Conservation (phyloP, 2,329 filamentous ascomycete species). For the Stachybotrys echinatus region DNA sequence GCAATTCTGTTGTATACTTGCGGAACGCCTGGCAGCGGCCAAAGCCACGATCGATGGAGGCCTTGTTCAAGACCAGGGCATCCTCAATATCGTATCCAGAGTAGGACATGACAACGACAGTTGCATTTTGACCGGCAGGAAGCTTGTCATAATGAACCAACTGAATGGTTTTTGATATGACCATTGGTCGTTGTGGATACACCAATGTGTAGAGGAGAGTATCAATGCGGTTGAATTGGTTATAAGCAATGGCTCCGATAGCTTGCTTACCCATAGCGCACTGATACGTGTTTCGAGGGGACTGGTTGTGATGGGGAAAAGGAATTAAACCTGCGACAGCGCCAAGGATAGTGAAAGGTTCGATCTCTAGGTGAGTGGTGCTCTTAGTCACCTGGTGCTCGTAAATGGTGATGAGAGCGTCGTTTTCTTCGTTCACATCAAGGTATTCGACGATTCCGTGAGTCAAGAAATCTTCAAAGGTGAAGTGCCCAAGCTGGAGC, state of each 20-base stretch:
- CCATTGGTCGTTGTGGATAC: constrained; percentile 95
- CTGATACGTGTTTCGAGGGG: constrained; percentile 96
- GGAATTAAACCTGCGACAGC: constrained; percentile 95
- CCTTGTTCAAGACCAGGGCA: constrained; percentile 93
- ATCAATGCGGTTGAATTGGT: constrained; percentile 95
- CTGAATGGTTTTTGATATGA: constrained; percentile 95
- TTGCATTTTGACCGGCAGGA: constrained; percentile 93
- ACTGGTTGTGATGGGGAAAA: constrained; percentile 98
- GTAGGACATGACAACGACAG: constrained; percentile 98
- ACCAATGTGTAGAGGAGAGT: constrained; percentile 95
- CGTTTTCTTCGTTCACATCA: constrained; percentile 97
- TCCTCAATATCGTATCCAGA: constrained; percentile 99
- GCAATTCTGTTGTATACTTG: constrained; percentile 82
- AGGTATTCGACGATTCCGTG: constrained; percentile 92
- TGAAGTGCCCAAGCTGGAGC: constrained; percentile 75
- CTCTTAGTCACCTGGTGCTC: constrained; percentile 76
- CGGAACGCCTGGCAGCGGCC: constrained; percentile 97
- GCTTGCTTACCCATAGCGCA: constrained; percentile 99
- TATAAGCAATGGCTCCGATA: constrained; percentile 95
- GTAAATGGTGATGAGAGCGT: constrained; percentile 86
- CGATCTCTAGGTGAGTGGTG: constrained; percentile 94
- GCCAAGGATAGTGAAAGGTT: constrained; percentile 93
- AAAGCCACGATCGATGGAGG: constrained; percentile 89
- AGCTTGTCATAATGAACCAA: constrained; percentile 96
- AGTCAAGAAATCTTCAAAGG: constrained; percentile 91